Percentiles rank a stretch among this genome's conserved stretches.
Conservation (phyloP, 129 eudicot genomes). For the Gnaphalium uliginosum region DNA sequence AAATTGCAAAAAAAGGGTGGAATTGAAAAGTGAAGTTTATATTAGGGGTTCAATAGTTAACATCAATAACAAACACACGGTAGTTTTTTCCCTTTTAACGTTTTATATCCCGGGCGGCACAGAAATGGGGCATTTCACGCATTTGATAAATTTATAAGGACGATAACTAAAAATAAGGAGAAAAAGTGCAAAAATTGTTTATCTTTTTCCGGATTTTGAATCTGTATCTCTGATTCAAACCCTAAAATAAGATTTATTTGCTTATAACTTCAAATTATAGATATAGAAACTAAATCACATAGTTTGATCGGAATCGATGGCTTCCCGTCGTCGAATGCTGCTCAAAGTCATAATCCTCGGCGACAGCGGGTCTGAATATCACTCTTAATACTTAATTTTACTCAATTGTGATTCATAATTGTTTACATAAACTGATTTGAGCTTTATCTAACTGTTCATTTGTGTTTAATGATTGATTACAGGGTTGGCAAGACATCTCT, state of each 20-base stretch:
- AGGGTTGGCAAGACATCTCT: constrained; percentile 68
- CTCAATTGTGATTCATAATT: constrained; percentile 11
- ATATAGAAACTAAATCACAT: constrained; percentile 16
- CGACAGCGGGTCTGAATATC: constrained; percentile 55
- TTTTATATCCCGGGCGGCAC: too few species aligned
- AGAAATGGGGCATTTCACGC: neutral
- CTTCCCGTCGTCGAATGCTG: constrained; percentile 63
- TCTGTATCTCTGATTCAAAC: constrained; percentile 20
- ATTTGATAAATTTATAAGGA: neutral
- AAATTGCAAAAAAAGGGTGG: too few species aligned
- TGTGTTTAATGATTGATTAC: constrained; percentile 21
- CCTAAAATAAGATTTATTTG: neutral
- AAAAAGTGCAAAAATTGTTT: neutral
- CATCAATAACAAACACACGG: too few species aligned
- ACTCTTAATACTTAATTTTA: constrained; percentile 8
- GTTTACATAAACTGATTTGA: constrained; percentile 10
- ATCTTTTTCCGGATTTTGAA: constrained; percentile 17
- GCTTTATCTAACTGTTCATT: constrained; percentile 19
- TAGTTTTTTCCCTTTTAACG: too few species aligned
- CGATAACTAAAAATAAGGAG: constrained; percentile 12
- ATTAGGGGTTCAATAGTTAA: too few species aligned
- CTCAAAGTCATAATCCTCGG: constrained; percentile 71
- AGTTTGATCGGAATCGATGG: constrained; percentile 42
- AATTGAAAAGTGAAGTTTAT: too few species aligned
- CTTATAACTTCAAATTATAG: neutral